Evolutionary conservation across 495 filamentous ascomycete genomes (phyloP).

Genomic region (Alectoria sarmentosa): DNA sequence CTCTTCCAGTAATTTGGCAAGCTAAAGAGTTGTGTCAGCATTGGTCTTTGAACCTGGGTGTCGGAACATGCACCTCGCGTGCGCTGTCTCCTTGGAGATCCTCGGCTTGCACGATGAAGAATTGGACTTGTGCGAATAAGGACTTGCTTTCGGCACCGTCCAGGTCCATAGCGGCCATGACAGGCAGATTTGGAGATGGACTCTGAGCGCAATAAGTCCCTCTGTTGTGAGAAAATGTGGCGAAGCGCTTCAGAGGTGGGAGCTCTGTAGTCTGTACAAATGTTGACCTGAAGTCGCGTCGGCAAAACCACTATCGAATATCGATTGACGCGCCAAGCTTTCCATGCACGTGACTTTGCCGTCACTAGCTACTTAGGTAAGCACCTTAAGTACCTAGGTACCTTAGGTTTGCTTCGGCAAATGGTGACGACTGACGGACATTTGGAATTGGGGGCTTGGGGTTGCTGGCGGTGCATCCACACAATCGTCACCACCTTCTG

Average conservation of each 20-base stretch:
- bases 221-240: neutral
- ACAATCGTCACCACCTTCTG: neutral
- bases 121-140: slow-evolving; percentile 31
- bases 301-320: neutral
- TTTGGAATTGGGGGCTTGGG: neutral
- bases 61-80: slow-evolving; percentile 35
- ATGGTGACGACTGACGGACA: neutral
- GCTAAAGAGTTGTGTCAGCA: slow-evolving; percentile 2
- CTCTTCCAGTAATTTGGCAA: slow-evolving; percentile 30
- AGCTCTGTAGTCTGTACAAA: neutral
- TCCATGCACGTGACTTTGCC: neutral
- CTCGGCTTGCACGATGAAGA: slow-evolving; percentile 34
- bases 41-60: neutral
- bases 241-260: neutral
- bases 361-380: too few relatives aligned
- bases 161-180: neutral
- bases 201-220: neutral
- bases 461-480: neutral
- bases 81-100: slow-evolving; percentile 36
- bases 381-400: too few relatives aligned
- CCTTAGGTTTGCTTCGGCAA: neutral
- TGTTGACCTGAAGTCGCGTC: slow-evolving; percentile 13
- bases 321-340: slow-evolving; percentile 8
- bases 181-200: too few relatives aligned
- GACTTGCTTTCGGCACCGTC: slow-evolving; percentile 11